phyloP scores from a whole-genome alignment of 371 early-diverging fungal species.

The Edhazardia aedis region DNA sequence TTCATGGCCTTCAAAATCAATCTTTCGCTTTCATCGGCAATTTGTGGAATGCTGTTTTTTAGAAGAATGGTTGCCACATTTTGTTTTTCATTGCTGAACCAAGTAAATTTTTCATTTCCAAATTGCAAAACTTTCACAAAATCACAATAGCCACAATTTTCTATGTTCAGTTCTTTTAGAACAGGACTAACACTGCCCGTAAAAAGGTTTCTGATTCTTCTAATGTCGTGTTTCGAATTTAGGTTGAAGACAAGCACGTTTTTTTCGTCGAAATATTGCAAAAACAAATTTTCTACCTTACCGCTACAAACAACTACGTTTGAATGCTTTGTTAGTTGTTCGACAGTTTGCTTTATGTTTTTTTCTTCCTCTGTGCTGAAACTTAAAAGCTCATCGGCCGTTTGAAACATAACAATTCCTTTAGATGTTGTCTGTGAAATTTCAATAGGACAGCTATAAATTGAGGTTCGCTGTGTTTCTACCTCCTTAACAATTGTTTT shows the following conservation, averaged over 20 bases:
- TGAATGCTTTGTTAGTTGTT: no score
- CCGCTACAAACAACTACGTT: constrained; percentile 42
- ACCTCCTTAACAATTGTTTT: no score
- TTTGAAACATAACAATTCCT: constrained; percentile 39
- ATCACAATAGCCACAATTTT: constrained; percentile 9
- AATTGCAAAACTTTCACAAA: constrained; percentile 15
- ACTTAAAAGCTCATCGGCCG: constrained; percentile 38
- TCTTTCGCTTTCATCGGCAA: constrained; percentile 38
- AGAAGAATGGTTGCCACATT: constrained; percentile 34
- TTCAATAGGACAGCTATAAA: constrained; percentile 43
- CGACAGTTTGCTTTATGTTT: constrained; percentile 21
- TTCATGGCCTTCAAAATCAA: constrained; percentile 13
- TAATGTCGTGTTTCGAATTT: constrained; percentile 39
- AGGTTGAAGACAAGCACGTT: constrained; percentile 35
- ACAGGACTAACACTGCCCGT: constrained; percentile 27
- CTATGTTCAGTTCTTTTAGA: constrained; percentile 12
- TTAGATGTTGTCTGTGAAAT: constrained; percentile 43
- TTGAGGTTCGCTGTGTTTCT: no score
- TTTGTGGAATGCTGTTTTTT: constrained; percentile 25
- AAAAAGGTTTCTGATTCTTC: constrained; percentile 31
- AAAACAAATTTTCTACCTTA: constrained; percentile 24
- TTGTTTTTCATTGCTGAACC: constrained; percentile 5
- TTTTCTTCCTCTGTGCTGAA: constrained; percentile 36
- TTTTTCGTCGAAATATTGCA: constrained; percentile 37
- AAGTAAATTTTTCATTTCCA: constrained; percentile 29